phyloP scores from a whole-genome alignment of 441 rosid species.

The Populus trichocarpa region DNA sequence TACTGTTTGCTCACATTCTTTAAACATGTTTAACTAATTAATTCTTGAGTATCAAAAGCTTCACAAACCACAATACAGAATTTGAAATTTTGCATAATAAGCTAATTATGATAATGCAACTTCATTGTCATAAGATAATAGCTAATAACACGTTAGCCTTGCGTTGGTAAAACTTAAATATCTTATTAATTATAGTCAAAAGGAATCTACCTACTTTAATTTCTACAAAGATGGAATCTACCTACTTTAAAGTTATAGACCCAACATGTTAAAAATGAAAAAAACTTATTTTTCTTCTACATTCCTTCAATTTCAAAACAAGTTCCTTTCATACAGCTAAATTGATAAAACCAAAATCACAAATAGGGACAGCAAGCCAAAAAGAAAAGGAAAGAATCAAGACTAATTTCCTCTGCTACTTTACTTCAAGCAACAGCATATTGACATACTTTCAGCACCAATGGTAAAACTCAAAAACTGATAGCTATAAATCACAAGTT shows the following conservation, averaged over 20 bases:
- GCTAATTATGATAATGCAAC: background rate
- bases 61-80: background rate
- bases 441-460: background rate
- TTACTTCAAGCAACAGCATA: no score
- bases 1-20: background rate
- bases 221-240: background rate
- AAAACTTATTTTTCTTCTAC: background rate
- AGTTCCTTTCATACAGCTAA: background rate
- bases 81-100: background rate
- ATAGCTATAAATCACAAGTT: background rate
- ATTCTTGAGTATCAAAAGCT: background rate
- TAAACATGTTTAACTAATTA: background rate
- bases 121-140: no score
- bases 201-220: background rate
- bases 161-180: background rate
- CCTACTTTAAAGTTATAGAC: background rate
- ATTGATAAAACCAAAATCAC: background rate
- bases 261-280: background rate
- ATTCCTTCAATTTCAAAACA: background rate
- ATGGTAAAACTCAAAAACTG: background rate
- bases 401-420: no score
- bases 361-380: no score
- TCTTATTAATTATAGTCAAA: background rate
- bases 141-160: background rate
- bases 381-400: no score